phyloP scores from a whole-genome alignment of 2,329 filamentous ascomycete species.

The Ceratocystis harringtonii region DNA sequence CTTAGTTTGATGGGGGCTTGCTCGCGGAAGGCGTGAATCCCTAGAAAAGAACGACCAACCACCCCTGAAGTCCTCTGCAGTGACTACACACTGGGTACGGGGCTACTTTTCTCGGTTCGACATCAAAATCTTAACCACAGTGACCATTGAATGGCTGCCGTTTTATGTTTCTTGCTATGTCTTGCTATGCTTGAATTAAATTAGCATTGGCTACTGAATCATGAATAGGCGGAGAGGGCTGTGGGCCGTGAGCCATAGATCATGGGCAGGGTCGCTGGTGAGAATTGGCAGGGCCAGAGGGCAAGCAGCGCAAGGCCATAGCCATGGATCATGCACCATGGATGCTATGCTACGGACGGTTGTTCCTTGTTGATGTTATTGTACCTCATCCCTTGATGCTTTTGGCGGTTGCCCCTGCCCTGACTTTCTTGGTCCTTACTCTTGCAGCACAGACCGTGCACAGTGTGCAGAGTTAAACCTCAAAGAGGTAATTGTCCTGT shows the following conservation, averaged over 20 bases:
- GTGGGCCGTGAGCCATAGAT: background rate
- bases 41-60: background rate
- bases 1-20: background rate
- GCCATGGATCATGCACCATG: background rate
- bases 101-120: too few relatives aligned
- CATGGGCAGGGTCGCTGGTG: background rate
- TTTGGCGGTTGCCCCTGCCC: conserved; percentile 4
- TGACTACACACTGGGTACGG: background rate
- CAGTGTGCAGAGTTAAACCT: conserved; percentile 8
- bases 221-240: background rate
- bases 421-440: background rate
- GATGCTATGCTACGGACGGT: background rate
- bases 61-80: background rate
- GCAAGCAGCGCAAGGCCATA: background rate
- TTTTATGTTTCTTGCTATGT: too few relatives aligned
- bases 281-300: too few relatives aligned
- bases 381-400: conserved; percentile 2
- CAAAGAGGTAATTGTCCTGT: conserved; percentile 9
- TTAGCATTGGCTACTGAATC: too few relatives aligned
- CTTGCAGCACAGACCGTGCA: conserved; percentile 10
- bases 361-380: background rate
- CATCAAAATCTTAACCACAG: too few relatives aligned
- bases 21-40: background rate
- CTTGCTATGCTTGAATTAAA: too few relatives aligned
- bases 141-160: too few relatives aligned